Conservation (phyloP, 2,329 filamentous ascomycete species). For the Pseudogymnoascus pannorum region DNA sequence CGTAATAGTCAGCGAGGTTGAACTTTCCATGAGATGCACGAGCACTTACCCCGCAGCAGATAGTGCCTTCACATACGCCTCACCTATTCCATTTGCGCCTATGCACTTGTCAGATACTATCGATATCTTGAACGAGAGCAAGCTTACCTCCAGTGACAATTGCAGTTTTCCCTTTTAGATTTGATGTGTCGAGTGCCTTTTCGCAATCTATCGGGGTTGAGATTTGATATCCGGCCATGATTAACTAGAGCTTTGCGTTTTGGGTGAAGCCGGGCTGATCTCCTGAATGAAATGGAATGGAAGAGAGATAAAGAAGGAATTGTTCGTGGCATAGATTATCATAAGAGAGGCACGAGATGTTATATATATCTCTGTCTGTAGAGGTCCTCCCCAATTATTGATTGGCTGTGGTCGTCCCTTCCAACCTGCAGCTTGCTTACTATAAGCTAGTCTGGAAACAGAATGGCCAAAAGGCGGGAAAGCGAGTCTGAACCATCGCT, state of each 20-base stretch:
- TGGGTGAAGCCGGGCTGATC: background rate
- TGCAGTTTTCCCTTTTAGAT: slow-evolving; percentile 28
- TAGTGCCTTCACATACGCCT: slow-evolving; percentile 27
- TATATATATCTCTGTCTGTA: background rate
- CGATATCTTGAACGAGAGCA: background rate
- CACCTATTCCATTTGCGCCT: slow-evolving; percentile 29
- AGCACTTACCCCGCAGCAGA: slow-evolving; percentile 20
- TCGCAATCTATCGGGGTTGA: slow-evolving; percentile 15
- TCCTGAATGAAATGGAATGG: background rate
- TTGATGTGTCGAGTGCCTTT: slow-evolving; percentile 15
- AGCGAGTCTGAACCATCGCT: too few species aligned
- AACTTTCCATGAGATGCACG: background rate
- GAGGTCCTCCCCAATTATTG: background rate
- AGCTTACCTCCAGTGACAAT: slow-evolving; percentile 26
- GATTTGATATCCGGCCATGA: background rate
- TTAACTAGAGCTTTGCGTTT: background rate
- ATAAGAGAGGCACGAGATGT: background rate
- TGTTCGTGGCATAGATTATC: background rate
- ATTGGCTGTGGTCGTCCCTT: background rate
- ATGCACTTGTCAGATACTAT: background rate
- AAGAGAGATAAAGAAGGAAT: background rate
- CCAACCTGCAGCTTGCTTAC: background rate
- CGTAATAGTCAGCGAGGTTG: background rate
- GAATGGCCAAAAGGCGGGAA: background rate
- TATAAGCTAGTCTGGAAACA: background rate